phyloP scores from a whole-genome alignment of 2,329 filamentous ascomycete species.

The Colletotrichum viniferum region DNA sequence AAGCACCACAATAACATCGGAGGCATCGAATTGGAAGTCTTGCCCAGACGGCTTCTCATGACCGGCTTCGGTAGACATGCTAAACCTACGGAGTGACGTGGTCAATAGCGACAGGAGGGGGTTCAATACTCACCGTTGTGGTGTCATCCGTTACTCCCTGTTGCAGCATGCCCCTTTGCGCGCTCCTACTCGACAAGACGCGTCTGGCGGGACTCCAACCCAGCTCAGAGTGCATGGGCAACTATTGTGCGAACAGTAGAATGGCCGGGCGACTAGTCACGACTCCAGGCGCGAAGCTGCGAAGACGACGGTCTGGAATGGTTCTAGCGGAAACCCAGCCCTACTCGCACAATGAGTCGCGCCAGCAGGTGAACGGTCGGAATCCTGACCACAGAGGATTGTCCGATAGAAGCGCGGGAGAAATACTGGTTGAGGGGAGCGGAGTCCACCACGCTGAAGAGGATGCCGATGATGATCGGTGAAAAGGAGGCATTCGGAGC shows the following conservation, averaged over 20 bases:
- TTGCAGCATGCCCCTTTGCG: neutral
- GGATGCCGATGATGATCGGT: too few species aligned
- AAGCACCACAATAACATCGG: neutral
- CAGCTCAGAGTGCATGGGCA: neutral
- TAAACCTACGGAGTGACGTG: neutral
- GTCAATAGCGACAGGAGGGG: neutral
- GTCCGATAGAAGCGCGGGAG: neutral
- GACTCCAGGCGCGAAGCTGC: neutral
- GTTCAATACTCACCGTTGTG: neutral
- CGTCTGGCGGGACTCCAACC: neutral
- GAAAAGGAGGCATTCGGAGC: too few species aligned
- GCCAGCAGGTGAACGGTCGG: neutral
- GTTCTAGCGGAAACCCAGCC: neutral
- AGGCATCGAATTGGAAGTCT: neutral
- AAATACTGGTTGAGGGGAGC: too few species aligned
- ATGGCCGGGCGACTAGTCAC: constrained; percentile 1
- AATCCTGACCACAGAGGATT: neutral
- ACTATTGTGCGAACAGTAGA: constrained; percentile 4
- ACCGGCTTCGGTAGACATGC: neutral
- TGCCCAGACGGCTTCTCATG: neutral
- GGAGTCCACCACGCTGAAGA: too few species aligned
- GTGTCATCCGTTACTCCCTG: neutral
- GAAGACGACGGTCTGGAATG: neutral
- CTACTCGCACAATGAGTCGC: neutral
- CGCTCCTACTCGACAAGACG: neutral